A percentile compares a stretch with the other conserved stretches of the same genome.
Evolutionary conservation across 2,329 filamentous ascomycete species (phyloP).

Genomic region (Epichloe bromicola): DNA sequence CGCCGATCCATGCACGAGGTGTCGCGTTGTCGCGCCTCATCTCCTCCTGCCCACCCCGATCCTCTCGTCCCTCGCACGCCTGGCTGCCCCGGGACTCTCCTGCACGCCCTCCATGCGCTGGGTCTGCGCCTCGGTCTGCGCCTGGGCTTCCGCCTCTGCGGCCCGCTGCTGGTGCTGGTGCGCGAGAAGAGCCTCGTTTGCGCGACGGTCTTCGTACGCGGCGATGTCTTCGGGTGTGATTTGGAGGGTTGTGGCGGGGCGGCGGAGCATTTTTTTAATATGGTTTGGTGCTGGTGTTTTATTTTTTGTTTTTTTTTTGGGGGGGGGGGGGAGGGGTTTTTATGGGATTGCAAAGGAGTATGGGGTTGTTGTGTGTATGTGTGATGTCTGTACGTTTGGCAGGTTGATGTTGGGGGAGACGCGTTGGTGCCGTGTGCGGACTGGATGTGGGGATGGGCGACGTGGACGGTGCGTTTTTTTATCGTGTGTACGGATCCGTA

Average conservation of each 20-base stretch:
- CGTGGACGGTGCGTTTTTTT: too few relatives aligned
- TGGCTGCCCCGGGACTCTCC: conserved; percentile 6
- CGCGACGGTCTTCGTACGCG: conserved; percentile 52
- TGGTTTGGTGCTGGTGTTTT: neutral
- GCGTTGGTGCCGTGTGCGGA: too few relatives aligned
- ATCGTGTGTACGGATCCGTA: too few relatives aligned
- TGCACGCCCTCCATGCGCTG: conserved; percentile 3
- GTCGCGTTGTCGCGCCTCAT: too few relatives aligned
- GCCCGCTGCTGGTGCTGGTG: conserved; percentile 12
- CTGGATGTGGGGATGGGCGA: too few relatives aligned
- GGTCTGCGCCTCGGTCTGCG: conserved; percentile 8
- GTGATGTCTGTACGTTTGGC: neutral
- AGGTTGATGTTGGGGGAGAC: too few relatives aligned
- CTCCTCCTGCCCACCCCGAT: conserved; percentile 20
- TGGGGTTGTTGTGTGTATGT: neutral
- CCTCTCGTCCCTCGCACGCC: conserved; percentile 24
- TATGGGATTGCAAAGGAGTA: too few relatives aligned
- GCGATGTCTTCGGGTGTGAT: conserved; percentile 60
- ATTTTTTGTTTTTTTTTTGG: neutral
- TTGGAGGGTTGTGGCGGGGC: conserved; percentile 52
- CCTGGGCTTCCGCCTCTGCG: conserved; percentile 1
- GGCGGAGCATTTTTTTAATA: conserved; percentile 44
- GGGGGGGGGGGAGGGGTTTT: too few relatives aligned
- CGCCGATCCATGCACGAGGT: too few relatives aligned
- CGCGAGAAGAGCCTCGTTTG: conserved; percentile 24